Conservation (phyloP, 208 protist genomes). For the Leishmania gerbilli region DNA sequence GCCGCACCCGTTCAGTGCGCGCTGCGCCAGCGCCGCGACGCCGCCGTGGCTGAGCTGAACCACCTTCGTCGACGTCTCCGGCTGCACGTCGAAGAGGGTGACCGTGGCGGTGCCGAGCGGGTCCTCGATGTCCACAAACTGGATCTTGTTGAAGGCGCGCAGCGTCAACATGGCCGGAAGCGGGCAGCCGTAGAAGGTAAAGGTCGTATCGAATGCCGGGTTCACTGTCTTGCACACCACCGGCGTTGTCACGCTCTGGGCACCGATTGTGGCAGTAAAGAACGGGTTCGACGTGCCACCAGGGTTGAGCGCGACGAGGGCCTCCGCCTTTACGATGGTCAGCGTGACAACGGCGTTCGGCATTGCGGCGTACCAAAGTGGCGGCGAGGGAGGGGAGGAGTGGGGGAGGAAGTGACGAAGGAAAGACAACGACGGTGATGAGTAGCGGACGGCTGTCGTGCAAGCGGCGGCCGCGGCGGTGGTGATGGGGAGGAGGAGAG, state of each 20-base stretch:
- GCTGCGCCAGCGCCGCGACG: constrained; percentile 50
- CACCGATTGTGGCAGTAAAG: constrained; percentile 58
- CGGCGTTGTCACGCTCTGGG: constrained; percentile 41
- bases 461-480: neutral
- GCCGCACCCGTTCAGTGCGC: constrained; percentile 55
- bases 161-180: constrained; percentile 73
- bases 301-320: constrained; percentile 64
- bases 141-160: constrained; percentile 58
- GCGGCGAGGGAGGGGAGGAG: neutral
- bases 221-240: constrained; percentile 56
- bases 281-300: constrained; percentile 80
- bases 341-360: constrained; percentile 40
- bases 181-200: constrained; percentile 57
- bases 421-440: neutral
- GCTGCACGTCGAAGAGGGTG: constrained; percentile 52
- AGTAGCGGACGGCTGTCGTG: neutral
- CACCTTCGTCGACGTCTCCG: constrained; percentile 30
- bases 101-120: constrained; percentile 76
- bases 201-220: constrained; percentile 56
- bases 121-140: constrained; percentile 60
- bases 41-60: constrained; percentile 76
- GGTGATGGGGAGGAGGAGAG: too few relatives aligned
- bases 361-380: constrained; percentile 12
- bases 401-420: neutral
- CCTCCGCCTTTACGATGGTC: constrained; percentile 59